These are phyloP conservation scores for Rhazya stricta DNA, from an alignment of 257 asterid species.

Conservation along the genomic window DNA sequence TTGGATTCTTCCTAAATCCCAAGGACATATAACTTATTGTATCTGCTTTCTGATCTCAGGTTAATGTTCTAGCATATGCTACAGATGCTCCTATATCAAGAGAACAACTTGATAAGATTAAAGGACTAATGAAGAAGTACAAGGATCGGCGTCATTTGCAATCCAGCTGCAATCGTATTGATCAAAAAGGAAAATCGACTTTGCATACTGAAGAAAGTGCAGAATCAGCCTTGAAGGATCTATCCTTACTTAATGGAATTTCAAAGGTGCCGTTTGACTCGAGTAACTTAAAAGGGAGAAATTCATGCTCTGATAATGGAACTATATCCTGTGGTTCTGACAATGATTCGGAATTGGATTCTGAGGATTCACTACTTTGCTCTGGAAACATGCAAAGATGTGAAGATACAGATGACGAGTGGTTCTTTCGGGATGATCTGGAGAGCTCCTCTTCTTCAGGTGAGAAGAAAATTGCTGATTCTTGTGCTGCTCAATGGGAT, in stretches of 20 bases:
- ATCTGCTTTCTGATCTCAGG: conserved; percentile 53
- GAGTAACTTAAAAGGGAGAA: conserved; percentile 37
- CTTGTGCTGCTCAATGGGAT: conserved; percentile 93
- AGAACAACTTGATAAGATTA: conserved; percentile 61
- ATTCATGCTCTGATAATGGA: conserved; percentile 31
- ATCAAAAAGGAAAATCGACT: conserved; percentile 68
- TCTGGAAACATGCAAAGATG: conserved; percentile 61
- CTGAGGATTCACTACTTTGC: conserved; percentile 60
- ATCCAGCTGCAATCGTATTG: conserved; percentile 48
- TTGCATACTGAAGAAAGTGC: conserved; percentile 66
- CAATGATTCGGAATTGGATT: conserved; percentile 42
- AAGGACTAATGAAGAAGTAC: conserved; percentile 48
- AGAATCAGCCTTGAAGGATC: conserved; percentile 67
- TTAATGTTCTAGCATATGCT: conserved; percentile 85
- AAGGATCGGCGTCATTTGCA: conserved; percentile 42
- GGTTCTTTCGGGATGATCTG: conserved; percentile 43
- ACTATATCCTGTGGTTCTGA: conserved; percentile 51
- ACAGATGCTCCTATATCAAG: conserved; percentile 64
- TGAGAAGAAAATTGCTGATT: conserved; percentile 35
- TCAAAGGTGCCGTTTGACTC: conserved; percentile 49
- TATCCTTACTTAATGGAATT: conserved; percentile 41
- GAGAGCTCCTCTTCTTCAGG: conserved; percentile 45
- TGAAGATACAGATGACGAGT: conserved; percentile 57
- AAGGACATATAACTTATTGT: conserved; percentile 15
- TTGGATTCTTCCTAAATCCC: neutral